phyloP scores from a whole-genome alignment of 768 basidiomycete genomes.

The Leccinum uliginosum region DNA sequence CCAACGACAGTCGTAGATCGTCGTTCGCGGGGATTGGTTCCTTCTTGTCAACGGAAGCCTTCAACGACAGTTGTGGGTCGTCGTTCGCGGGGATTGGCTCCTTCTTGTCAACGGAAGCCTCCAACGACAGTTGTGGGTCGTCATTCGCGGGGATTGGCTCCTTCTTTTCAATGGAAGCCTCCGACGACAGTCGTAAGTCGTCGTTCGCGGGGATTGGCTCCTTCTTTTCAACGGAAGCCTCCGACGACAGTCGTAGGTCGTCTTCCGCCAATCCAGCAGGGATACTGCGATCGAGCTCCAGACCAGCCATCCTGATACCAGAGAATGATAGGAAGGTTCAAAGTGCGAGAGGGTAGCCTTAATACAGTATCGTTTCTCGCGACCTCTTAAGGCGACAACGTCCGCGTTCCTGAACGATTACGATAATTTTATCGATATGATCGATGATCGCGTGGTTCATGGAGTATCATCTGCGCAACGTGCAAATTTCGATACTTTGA shows the following conservation, averaged over 20 bases:
- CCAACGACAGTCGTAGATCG: no score
- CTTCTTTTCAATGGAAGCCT: no score
- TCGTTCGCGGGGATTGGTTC: no score
- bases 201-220: slow-evolving; percentile 2
- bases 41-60: no score
- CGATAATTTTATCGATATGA: not conserved
- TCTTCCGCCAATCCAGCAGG: slow-evolving; percentile 14
- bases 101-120: no score
- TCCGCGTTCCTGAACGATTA: not conserved
- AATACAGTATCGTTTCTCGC: not conserved
- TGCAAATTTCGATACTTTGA: not conserved
- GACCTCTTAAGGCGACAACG: slow-evolving; percentile 9
- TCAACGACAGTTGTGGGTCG: slow-evolving; percentile 1
- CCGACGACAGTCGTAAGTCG: no score
- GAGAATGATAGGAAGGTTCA: not conserved
- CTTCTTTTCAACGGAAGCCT: slow-evolving; percentile 22
- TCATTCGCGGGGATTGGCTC: no score
- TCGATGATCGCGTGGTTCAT: not conserved
- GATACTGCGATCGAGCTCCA: slow-evolving; percentile 7
- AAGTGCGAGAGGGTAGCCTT: not conserved
- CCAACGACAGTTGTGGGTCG: no score
- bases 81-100: no score
- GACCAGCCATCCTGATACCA: slow-evolving; percentile 7
- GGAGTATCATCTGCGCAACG: not conserved
- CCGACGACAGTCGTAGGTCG: slow-evolving; percentile 1